Conservation (phyloP, 768 basidiomycete genomes). For the Lactarius tabidus region DNA sequence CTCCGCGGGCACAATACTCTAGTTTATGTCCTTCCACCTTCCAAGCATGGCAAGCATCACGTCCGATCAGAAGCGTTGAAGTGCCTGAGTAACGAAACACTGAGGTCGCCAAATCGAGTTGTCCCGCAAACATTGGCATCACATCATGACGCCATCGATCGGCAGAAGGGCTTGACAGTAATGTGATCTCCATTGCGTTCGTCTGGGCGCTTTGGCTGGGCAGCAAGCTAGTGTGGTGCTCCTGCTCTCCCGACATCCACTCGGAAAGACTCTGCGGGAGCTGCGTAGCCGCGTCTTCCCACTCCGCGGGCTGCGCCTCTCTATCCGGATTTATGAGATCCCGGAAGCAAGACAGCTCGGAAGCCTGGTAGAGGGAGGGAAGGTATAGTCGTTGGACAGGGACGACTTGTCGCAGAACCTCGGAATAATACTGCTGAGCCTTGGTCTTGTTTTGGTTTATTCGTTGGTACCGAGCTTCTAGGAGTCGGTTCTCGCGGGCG, state of each 20-base stretch:
- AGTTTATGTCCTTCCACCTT: slow-evolving; percentile 5
- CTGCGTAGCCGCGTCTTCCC: slow-evolving; percentile 1
- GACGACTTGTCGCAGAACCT: slow-evolving; percentile 13
- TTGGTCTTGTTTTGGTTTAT: neutral
- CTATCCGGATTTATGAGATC: slow-evolving; percentile 12
- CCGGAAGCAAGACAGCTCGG: slow-evolving; percentile 18
- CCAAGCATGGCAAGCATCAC: slow-evolving; percentile 23
- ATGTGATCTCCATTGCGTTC: slow-evolving; percentile 5
- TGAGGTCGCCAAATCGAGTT: slow-evolving; percentile 18
- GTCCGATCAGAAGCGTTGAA: slow-evolving; percentile 13
- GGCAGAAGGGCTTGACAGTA: slow-evolving; percentile 11
- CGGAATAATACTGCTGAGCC: slow-evolving; percentile 5
- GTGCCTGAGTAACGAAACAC: slow-evolving; percentile 8
- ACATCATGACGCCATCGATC: slow-evolving; percentile 6
- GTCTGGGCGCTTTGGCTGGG: neutral
- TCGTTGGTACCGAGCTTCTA: neutral
- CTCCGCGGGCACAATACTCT: slow-evolving; percentile 5
- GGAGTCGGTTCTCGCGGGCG: slow-evolving; percentile 9
- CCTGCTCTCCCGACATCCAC: slow-evolving; percentile 14
- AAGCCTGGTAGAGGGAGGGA: slow-evolving; percentile 8
- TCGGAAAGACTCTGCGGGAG: slow-evolving; percentile 18
- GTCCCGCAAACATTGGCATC: slow-evolving; percentile 12
- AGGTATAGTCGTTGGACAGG: slow-evolving; percentile 20
- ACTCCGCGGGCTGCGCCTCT: slow-evolving; percentile 2
- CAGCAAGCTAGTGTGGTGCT: neutral